These are phyloP conservation scores for Monosporozyma servazzii DNA, from an alignment of 805 yeast genomes.

Conservation along the genomic window DNA sequence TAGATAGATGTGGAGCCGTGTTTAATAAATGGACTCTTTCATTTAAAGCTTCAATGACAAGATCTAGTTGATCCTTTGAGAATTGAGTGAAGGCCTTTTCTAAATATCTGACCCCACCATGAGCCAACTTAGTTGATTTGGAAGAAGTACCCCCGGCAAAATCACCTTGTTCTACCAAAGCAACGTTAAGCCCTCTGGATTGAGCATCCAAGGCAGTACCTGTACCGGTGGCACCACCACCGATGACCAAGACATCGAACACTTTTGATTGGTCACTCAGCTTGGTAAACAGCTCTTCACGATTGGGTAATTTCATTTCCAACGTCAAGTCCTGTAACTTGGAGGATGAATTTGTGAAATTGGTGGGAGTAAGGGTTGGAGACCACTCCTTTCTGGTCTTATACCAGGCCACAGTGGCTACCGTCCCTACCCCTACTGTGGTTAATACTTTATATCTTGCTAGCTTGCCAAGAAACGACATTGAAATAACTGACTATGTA, in stretches of 20 bases:
- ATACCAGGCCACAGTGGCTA: background rate
- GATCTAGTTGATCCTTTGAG: slow-evolving; percentile 79
- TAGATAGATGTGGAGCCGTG: slow-evolving; percentile 86
- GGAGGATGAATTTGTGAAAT: background rate
- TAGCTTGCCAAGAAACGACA: background rate
- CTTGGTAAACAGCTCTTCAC: slow-evolving; percentile 43
- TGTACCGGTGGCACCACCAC: slow-evolving; percentile 95
- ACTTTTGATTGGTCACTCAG: slow-evolving; percentile 35
- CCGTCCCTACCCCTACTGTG: background rate
- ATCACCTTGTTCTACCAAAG: slow-evolving; percentile 78
- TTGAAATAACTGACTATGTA: too few relatives aligned
- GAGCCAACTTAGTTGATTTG: slow-evolving; percentile 91
- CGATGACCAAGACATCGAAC: slow-evolving; percentile 80
- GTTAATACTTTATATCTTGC: background rate
- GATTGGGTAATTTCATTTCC: slow-evolving; percentile 33
- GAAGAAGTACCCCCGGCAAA: slow-evolving; percentile 91
- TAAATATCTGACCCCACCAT: slow-evolving; percentile 92
- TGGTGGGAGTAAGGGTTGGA: background rate
- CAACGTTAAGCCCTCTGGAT: slow-evolving; percentile 82
- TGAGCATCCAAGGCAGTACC: slow-evolving; percentile 90
- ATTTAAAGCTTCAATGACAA: slow-evolving; percentile 80
- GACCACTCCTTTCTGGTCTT: background rate
- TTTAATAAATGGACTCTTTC: slow-evolving; percentile 79
- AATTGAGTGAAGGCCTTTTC: slow-evolving; percentile 92
- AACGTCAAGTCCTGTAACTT: background rate